Evolutionary conservation across 169 alveolate species (phyloP).

Genomic region (Perkinsus marinus): DNA sequence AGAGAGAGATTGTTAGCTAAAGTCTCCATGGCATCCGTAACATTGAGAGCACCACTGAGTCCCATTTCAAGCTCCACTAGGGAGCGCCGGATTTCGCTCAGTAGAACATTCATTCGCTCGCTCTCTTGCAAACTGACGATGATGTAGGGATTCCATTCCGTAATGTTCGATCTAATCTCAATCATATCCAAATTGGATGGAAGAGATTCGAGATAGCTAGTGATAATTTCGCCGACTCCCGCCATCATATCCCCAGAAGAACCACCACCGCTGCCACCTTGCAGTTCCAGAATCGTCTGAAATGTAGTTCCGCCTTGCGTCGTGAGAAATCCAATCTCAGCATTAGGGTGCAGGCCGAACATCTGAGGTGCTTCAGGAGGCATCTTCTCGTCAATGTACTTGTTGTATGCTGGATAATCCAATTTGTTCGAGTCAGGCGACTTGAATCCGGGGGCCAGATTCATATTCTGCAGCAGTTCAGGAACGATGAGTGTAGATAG

Average conservation of each 20-base stretch:
- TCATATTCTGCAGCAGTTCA: conserved; percentile 63
- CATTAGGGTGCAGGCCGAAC: conserved; percentile 88
- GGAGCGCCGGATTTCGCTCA: conserved; percentile 63
- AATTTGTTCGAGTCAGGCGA: conserved; percentile 85
- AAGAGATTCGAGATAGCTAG: conserved; percentile 48
- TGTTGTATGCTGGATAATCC: conserved; percentile 69
- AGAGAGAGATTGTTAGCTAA: conserved; percentile 46
- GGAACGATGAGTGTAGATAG: conserved; percentile 70
- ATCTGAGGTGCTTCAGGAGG: conserved; percentile 74
- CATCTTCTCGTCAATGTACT: conserved; percentile 80
- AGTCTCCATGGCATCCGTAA: conserved; percentile 85
- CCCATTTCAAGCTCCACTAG: conserved; percentile 73
- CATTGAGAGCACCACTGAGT: conserved; percentile 54
- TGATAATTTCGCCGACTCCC: conserved; percentile 60
- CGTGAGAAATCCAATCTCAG: conserved; percentile 86
- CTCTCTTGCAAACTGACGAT: conserved; percentile 82
- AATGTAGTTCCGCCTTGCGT: conserved; percentile 68
- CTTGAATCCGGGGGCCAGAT: conserved; percentile 74
- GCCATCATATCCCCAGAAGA: conserved; percentile 53
- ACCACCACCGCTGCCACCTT: conserved; percentile 41
- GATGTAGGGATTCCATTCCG: conserved; percentile 62
- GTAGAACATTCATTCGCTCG: conserved; percentile 77
- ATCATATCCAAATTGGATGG: conserved; percentile 60
- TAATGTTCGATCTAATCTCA: conserved; percentile 36
- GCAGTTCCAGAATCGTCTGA: conserved; percentile 52